Conservation (phyloP, 805 yeast species). For the Suhomyces tanzawaensis region DNA sequence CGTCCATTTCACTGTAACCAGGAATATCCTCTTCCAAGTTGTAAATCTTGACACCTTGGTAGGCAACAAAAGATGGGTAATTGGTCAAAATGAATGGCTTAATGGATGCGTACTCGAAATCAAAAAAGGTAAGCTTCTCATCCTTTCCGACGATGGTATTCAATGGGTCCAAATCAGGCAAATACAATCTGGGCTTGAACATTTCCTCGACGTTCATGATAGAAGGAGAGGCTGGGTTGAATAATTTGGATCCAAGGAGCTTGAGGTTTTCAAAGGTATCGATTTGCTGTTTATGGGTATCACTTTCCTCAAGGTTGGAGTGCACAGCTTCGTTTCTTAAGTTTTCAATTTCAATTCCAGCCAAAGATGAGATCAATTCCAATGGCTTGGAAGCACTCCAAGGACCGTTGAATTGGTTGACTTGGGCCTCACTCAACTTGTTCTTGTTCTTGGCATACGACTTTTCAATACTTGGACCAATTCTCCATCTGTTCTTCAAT, state of each 20-base stretch:
- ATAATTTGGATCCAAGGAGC: constrained; percentile 54
- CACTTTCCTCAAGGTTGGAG: constrained; percentile 38
- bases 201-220: constrained; percentile 63
- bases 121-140: constrained; percentile 50
- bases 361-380: constrained; percentile 63
- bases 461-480: constrained; percentile 87
- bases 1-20: constrained; percentile 63
- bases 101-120: constrained; percentile 77
- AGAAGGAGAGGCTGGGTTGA: constrained; percentile 50
- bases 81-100: constrained; percentile 79
- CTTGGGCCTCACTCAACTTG: constrained; percentile 47
- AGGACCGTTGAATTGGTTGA: constrained; percentile 67
- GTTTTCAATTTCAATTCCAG: constrained; percentile 63
- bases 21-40: constrained; percentile 72
- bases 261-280: constrained; percentile 61
- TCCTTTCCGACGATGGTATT: constrained; percentile 56
- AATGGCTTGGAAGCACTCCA: constrained; percentile 61
- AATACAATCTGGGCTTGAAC: constrained; percentile 67
- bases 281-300: constrained; percentile 48
- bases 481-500: constrained; percentile 71
- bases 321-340: constrained; percentile 23
- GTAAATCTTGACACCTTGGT: constrained; percentile 86
- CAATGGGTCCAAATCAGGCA: constrained; percentile 90
- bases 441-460: constrained; percentile 69
- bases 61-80: constrained; percentile 80